Base-by-base conservation (phyloP, 371 early-diverging fungal species). In the Mortierella sp. region DNA sequence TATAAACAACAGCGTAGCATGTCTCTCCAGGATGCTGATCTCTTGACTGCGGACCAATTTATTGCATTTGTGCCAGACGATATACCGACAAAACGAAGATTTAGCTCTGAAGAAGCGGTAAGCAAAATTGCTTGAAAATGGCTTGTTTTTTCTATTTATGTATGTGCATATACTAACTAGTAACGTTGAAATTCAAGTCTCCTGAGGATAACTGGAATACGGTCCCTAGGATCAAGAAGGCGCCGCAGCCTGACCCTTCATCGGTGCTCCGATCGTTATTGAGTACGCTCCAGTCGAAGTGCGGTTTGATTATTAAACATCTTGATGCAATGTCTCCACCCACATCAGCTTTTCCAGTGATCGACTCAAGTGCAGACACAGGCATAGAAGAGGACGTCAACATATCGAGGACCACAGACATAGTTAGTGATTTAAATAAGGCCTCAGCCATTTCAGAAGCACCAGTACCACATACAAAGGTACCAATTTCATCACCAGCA, bases 1-100 rank as follows among this genome's bases (percentile, higher is more conserved):
- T 80, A 71, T 61, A 74, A 70, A 61, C 67, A 72, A 8, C 81
- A 80, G 50, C 36, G 81, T 13, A 80, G 81, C 45, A 80, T 80
- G 81, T 80, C 81, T 28, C 64, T 80, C 1, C 81, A 80, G 33
- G 81, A 80, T 38, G 81, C 72, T 3, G 81, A 80, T 58, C 63
- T 80, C 7, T 65, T 80, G 71, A 74, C 81, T 19, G 76, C 76
- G 15, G 81, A 80, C 24, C 81, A 80, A 24, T 75, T 80, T 45
- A 75, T 75, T 32, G 76, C 81, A 0, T 63, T 75, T 52, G 62
- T 75, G 69, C 76, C 75, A 0, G 75, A 80, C 3, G 81, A 75
- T 48, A 2, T 58, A 36, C 53, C 74, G 28, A 55, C 72, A 4
- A 80, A 75, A 33, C 48, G 81, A 22, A 63, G 81, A 50, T 80